Conservation (phyloP, 1,284 basidiomycete genomes). For the Ustilago trichophora region DNA sequence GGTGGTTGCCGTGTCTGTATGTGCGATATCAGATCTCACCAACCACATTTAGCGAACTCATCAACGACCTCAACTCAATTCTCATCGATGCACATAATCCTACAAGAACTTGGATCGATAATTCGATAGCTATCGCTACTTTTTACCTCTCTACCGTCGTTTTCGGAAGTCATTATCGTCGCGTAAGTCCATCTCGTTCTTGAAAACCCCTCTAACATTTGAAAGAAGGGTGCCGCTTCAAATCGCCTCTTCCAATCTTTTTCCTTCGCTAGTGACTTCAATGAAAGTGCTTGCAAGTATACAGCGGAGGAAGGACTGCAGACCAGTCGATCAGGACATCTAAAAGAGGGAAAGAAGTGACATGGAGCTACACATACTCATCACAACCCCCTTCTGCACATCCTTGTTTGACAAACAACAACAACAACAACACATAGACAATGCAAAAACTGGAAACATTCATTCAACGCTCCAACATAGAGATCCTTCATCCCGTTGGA, state of each 20-base stretch:
- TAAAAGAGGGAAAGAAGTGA: too few relatives aligned
- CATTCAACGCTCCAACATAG: slow-evolving; percentile 75
- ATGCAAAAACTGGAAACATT: slow-evolving; percentile 75
- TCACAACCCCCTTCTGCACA: too few relatives aligned
- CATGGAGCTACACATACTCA: too few relatives aligned
- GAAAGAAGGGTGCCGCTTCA: too few relatives aligned
- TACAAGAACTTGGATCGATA: slow-evolving; percentile 42
- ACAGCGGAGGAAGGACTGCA: too few relatives aligned
- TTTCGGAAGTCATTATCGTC: slow-evolving; percentile 76
- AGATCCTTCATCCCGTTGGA: slow-evolving; percentile 80
- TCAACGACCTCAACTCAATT: slow-evolving; percentile 55
- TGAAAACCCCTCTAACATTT: too few relatives aligned
- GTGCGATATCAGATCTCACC: slow-evolving; percentile 46
- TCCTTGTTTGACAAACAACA: too few relatives aligned
- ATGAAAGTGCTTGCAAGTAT: too few relatives aligned
- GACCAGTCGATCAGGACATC: too few relatives aligned
- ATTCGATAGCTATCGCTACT: slow-evolving; percentile 40
- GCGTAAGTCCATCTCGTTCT: slow-evolving; percentile 69
- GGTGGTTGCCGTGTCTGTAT: too few relatives aligned
- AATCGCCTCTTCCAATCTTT: too few relatives aligned
- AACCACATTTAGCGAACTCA: slow-evolving; percentile 41
- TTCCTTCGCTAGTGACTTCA: too few relatives aligned
- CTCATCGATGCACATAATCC: slow-evolving; percentile 48
- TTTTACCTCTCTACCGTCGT: slow-evolving; percentile 70
- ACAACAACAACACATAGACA: slow-evolving; percentile 75